These are phyloP conservation scores for Fusarium xyrophilum DNA, from an alignment of 2,329 filamentous ascomycete species.

Conservation along the genomic window DNA sequence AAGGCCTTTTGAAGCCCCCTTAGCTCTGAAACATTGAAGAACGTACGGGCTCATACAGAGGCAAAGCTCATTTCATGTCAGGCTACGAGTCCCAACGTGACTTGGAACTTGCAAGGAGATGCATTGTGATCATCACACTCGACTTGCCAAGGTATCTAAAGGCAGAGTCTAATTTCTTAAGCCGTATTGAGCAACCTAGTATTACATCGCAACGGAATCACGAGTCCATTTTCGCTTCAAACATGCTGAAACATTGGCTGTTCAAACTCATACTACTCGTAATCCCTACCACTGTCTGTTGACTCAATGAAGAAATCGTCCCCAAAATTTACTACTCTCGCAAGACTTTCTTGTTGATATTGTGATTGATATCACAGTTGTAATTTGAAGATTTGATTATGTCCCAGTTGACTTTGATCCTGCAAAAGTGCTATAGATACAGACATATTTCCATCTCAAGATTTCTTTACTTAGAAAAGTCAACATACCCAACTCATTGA, in stretches of 20 bases:
- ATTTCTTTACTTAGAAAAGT: not conserved
- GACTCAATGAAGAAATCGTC: not conserved
- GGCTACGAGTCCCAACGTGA: not conserved
- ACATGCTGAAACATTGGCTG: not conserved
- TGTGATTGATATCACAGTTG: not conserved
- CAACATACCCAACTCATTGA: not conserved
- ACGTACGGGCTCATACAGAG: not conserved
- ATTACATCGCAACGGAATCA: not conserved
- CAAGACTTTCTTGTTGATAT: not conserved
- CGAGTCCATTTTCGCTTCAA: not conserved
- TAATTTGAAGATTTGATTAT: not conserved
- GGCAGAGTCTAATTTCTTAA: not conserved
- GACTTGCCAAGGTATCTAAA: not conserved
- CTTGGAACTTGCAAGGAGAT: not conserved
- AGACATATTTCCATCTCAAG: not conserved
- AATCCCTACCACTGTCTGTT: not conserved
- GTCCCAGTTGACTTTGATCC: not conserved
- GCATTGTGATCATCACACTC: not conserved
- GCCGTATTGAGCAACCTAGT: not conserved
- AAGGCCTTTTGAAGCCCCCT: not conserved
- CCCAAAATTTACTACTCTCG: too few relatives aligned
- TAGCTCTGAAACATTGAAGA: not conserved
- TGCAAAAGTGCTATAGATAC: not conserved
- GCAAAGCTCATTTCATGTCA: not conserved
- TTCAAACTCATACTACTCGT: not conserved